Base-by-base conservation (phyloP, 2,329 filamentous ascomycete genomes). In the Claviceps sorghi region DNA sequence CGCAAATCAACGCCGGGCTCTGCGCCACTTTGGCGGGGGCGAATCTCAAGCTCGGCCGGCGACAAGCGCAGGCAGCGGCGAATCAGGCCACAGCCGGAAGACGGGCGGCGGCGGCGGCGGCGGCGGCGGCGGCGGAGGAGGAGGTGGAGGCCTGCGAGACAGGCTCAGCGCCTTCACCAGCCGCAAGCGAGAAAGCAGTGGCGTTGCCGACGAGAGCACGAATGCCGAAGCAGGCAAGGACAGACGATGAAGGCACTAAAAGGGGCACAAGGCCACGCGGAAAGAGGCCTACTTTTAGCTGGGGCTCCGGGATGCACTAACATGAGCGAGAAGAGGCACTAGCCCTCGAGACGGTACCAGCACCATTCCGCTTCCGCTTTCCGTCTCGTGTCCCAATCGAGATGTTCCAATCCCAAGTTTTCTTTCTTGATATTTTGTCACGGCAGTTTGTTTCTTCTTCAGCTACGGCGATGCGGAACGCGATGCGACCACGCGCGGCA, bases 161-260 rank as follows among this genome's bases (percentile, higher is more conserved):
- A 38, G 36, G 54, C 58, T 70, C 15, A 64, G 59, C 45, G 65
- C 66, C 10, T 57, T 70, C 32, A 65, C 65, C 2, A 61, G 63
- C 30, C 53, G 62, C 42, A 57, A 60, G 29, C 58, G 60, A 11
- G 61, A 64, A 46, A 57, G 53, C 44, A 58, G 55, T 53, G 54
- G 58, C 45, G 10, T 50, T 19, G 22, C 36, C 13, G 49, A 52
- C 4, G 50, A 56, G n/a, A 38, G 36, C 36, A 38, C 36, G 3
- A 56, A 57, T 8, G 59, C 60, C 19, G n/a, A 42, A 21, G 40
- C n/a, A n/a, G 40, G 19, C 26, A 22, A n/a, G 19, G 19, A 22
- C 40, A 45, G 60, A 61, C n/a, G 61, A 60, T 7, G 57, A 58
- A 9, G 44, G 53, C 36, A 42, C 36, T 5, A 48, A 47, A 36